Evolutionary conservation across 345 rosid genomes (phyloP).

Genomic region (Salix viminalis): DNA sequence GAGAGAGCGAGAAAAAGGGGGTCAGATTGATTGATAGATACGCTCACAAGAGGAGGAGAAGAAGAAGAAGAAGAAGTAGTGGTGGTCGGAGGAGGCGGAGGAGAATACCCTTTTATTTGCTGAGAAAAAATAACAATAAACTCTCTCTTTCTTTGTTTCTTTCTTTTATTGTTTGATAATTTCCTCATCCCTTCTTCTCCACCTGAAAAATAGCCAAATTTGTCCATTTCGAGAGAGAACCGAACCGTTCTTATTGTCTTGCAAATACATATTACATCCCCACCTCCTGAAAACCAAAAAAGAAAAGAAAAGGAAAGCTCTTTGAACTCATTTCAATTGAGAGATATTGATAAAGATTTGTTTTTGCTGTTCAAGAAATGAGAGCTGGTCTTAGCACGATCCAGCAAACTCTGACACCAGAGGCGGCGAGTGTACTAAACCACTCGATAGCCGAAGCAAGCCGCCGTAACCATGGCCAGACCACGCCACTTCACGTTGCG

Average conservation of each 20-base stretch:
- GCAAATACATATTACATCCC: not conserved
- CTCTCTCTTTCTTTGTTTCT: not conserved
- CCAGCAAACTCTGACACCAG: conserved; percentile 97
- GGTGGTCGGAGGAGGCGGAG: not conserved
- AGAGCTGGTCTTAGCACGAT: conserved; percentile 92
- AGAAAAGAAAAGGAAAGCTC: no score
- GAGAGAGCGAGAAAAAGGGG: not conserved
- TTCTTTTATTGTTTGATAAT: not conserved
- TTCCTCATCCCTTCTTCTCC: not conserved
- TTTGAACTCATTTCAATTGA: not conserved
- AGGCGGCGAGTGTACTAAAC: conserved; percentile 82
- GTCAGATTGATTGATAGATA: not conserved
- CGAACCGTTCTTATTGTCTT: not conserved
- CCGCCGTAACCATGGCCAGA: conserved; percentile 89
- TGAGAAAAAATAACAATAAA: no score
- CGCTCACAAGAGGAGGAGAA: not conserved
- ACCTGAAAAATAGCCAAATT: not conserved
- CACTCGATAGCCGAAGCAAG: conserved; percentile 86
- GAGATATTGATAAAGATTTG: not conserved
- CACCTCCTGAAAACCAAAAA: not conserved
- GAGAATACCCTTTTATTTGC: not conserved
- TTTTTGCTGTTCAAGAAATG: conserved; percentile 37
- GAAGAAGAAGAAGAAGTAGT: not conserved
- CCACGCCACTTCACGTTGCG: conserved; percentile 97
- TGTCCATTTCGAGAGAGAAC: not conserved